These are phyloP conservation scores for Colletotrichum lini DNA, from an alignment of 2,329 filamentous ascomycete genomes.

Conservation along the genomic window DNA sequence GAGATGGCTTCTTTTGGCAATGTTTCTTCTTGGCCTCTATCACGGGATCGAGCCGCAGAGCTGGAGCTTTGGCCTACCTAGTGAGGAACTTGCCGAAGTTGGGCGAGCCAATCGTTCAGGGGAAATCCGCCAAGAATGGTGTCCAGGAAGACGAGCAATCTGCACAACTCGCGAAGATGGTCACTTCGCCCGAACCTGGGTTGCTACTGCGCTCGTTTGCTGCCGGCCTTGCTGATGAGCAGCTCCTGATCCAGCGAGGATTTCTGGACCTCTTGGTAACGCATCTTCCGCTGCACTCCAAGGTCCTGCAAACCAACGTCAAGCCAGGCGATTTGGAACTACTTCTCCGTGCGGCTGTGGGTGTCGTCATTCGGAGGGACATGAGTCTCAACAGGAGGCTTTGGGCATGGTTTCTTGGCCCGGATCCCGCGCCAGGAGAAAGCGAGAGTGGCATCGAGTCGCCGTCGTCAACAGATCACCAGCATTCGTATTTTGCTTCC, in stretches of 20 bases:
- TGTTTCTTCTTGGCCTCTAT: constrained; percentile 95
- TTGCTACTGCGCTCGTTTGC: constrained; percentile 92
- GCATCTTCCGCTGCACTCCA: constrained; percentile 87
- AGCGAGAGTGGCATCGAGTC: constrained; percentile 63
- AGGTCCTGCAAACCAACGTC: constrained; percentile 82
- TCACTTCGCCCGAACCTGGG: constrained; percentile 91
- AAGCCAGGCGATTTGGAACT: constrained; percentile 84
- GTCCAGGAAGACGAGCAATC: constrained; percentile 60
- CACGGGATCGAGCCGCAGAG: constrained; percentile 86
- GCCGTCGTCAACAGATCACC: constrained; percentile 59
- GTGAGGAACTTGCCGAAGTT: constrained; percentile 83
- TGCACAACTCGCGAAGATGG: constrained; percentile 72
- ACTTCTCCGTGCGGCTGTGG: constrained; percentile 85
- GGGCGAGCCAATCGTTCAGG: constrained; percentile 57
- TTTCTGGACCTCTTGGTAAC: constrained; percentile 94
- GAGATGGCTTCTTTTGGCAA: constrained; percentile 97
- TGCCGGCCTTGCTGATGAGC: constrained; percentile 87
- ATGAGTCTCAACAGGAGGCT: constrained; percentile 96
- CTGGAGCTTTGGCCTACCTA: constrained; percentile 90
- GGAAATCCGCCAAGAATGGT: constrained; percentile 49
- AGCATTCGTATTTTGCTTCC: constrained; percentile 64
- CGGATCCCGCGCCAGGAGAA: constrained; percentile 70
- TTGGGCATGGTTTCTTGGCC: constrained; percentile 97
- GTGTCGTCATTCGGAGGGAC: constrained; percentile 89
- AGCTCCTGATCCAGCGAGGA: constrained; percentile 92